These are phyloP conservation scores for Hondaea fermentalgiana DNA, from an alignment of 108 stramenopile species.

Conservation along the genomic window DNA sequence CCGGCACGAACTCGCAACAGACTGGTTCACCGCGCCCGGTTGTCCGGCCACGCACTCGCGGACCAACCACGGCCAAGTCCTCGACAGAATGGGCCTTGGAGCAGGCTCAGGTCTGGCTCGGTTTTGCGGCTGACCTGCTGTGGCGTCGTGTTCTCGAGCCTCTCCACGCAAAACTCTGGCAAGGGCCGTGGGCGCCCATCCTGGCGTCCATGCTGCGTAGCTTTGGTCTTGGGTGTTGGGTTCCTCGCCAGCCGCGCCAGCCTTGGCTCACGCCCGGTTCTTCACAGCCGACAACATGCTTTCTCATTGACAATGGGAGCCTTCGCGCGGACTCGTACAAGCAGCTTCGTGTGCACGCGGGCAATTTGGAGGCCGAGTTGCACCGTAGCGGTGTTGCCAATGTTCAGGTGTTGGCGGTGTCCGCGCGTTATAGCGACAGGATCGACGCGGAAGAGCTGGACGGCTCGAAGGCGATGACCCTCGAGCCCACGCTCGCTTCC, in stretches of 20 bases:
- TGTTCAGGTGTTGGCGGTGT: background rate
- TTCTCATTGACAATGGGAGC: background rate
- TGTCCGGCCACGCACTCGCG: background rate
- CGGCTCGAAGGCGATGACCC: background rate
- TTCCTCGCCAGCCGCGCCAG: background rate
- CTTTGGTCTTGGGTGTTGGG: background rate
- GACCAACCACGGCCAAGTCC: background rate
- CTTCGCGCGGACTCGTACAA: background rate
- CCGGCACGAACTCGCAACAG: background rate
- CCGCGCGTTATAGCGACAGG: background rate
- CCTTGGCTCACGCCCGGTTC: background rate
- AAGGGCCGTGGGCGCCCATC: background rate
- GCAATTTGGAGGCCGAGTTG: background rate
- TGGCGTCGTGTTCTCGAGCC: background rate
- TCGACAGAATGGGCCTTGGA: background rate
- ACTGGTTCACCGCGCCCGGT: background rate
- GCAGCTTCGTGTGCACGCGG: constrained; percentile 2
- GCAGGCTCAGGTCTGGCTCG: background rate
- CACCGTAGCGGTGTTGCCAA: background rate
- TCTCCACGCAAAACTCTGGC: background rate
- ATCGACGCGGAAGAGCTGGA: background rate
- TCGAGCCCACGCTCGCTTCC: background rate
- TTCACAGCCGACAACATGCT: background rate
- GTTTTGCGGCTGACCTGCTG: background rate
- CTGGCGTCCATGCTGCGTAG: background rate